phyloP scores from a whole-genome alignment of 2,329 filamentous ascomycete species.

The Lanzia echinophila region DNA sequence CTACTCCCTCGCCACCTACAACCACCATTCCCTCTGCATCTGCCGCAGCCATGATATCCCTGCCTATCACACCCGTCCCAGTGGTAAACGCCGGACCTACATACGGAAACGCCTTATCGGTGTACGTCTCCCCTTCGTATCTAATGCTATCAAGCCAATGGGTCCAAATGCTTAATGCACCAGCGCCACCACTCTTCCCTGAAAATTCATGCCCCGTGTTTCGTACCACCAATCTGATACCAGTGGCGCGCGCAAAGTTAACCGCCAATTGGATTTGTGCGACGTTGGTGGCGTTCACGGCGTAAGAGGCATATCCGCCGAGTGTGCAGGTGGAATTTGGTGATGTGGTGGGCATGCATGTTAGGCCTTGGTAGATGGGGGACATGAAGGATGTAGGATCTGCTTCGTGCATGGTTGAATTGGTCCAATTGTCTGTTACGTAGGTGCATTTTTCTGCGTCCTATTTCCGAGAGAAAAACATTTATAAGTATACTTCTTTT shows the following conservation, averaged over 20 bases:
- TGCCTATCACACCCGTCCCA: slow-evolving; percentile 39
- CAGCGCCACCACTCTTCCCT: slow-evolving; percentile 40
- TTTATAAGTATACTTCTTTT: slow-evolving; percentile 25
- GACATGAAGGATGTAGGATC: slow-evolving; percentile 39
- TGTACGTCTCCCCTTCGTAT: slow-evolving; percentile 27
- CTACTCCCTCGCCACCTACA: slow-evolving; percentile 37
- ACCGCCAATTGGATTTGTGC: slow-evolving; percentile 23
- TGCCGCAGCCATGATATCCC: slow-evolving; percentile 37
- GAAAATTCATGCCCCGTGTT: slow-evolving; percentile 43
- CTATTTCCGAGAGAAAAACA: slow-evolving; percentile 14
- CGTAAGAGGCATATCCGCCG: slow-evolving; percentile 17
- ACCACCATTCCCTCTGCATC: slow-evolving; percentile 38
- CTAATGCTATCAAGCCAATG: slow-evolving; percentile 38
- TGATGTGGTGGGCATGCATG: slow-evolving; percentile 30
- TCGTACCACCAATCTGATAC: slow-evolving; percentile 32
- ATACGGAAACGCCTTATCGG: slow-evolving; percentile 31
- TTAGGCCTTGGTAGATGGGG: slow-evolving; percentile 38
- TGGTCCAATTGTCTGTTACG: slow-evolving; percentile 29
- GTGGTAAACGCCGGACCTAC: slow-evolving; percentile 33
- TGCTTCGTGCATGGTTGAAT: slow-evolving; percentile 35
- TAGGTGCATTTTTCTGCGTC: slow-evolving; percentile 30
- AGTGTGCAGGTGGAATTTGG: slow-evolving; percentile 10
- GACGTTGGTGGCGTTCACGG: slow-evolving; percentile 21
- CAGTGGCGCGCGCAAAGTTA: slow-evolving; percentile 30
- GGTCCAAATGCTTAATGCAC: slow-evolving; percentile 43